Percentiles rank a stretch among this genome's conserved stretches.
phyloP scores from a whole-genome alignment of 75 land plant species.

The Pinus albicaulis region DNA sequence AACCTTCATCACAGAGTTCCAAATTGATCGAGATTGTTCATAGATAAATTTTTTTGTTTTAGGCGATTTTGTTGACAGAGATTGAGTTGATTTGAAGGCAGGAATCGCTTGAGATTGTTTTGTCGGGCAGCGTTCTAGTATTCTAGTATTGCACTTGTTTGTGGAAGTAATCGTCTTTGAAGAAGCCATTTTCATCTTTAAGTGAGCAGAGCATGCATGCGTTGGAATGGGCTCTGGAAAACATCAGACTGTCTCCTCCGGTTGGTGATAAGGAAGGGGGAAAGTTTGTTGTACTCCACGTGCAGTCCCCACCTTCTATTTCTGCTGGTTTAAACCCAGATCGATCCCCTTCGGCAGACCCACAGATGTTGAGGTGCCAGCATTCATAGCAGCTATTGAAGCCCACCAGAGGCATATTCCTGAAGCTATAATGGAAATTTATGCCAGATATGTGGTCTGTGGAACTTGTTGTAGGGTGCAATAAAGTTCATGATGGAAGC shows the following conservation, averaged over 20 bases:
- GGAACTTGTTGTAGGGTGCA: slow-evolving; percentile 56
- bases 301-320: slow-evolving; percentile 61
- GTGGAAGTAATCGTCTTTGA: too few relatives aligned
- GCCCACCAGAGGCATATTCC: slow-evolving; percentile 56
- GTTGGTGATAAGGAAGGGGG: slow-evolving; percentile 12
- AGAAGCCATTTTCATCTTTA: too few relatives aligned
- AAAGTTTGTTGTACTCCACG: slow-evolving; percentile 50
- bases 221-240: slow-evolving; percentile 57
- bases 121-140: too few relatives aligned
- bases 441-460: slow-evolving; percentile 71
- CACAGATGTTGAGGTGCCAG: slow-evolving; percentile 54
- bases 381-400: slow-evolving; percentile 60
- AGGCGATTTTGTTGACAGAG: too few relatives aligned
- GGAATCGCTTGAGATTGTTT: too few relatives aligned
- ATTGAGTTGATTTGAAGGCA: too few relatives aligned
- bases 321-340: slow-evolving; percentile 52
- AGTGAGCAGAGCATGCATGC: slow-evolving; percentile 79
- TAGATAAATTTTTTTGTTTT: too few relatives aligned
- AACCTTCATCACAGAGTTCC: too few relatives aligned
- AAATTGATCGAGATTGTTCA: too few relatives aligned
- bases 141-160: too few relatives aligned
- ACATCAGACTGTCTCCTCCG: slow-evolving; percentile 31
- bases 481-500: slow-evolving; percentile 72
- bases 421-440: slow-evolving; percentile 57
- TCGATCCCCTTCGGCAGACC: slow-evolving; percentile 71